Evolutionary conservation across 495 filamentous ascomycete genomes (phyloP).

Genomic region (Lepraria neglecta): DNA sequence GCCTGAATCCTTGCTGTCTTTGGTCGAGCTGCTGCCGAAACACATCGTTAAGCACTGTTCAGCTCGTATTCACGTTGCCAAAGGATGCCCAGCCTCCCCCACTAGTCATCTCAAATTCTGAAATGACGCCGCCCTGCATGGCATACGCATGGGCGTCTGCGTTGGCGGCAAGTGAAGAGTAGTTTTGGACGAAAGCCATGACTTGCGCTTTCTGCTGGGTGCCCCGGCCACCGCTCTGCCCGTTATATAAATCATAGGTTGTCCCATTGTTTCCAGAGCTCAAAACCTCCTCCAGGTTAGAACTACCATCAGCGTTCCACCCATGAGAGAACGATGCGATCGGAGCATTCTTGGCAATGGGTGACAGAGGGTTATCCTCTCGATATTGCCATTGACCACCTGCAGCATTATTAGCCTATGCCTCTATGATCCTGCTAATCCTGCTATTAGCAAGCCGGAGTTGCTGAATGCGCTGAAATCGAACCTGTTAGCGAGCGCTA

Average conservation of each 20-base stretch:
- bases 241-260: neutral
- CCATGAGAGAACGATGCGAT: neutral
- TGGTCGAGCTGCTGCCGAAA: too few relatives aligned
- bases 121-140: neutral
- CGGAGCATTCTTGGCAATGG: neutral
- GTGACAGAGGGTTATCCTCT: neutral
- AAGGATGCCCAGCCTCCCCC: neutral
- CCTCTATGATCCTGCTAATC: too few relatives aligned
- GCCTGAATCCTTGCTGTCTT: too few relatives aligned
- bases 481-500: too few relatives aligned
- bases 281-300: neutral
- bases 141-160: neutral
- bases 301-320: neutral
- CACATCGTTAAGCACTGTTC: neutral
- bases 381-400: neutral
- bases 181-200: neutral
- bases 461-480: too few relatives aligned
- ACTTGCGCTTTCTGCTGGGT: neutral
- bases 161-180: slow-evolving; percentile 1
- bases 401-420: neutral
- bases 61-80: neutral
- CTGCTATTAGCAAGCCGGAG: too few relatives aligned
- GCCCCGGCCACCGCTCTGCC: neutral
- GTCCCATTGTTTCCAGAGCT: neutral
- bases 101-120: neutral